A percentile compares a stretch with the other conserved stretches of the same genome.
phyloP scores from a whole-genome alignment of 2,329 filamentous ascomycete species.

The Fusarium domesticum region DNA sequence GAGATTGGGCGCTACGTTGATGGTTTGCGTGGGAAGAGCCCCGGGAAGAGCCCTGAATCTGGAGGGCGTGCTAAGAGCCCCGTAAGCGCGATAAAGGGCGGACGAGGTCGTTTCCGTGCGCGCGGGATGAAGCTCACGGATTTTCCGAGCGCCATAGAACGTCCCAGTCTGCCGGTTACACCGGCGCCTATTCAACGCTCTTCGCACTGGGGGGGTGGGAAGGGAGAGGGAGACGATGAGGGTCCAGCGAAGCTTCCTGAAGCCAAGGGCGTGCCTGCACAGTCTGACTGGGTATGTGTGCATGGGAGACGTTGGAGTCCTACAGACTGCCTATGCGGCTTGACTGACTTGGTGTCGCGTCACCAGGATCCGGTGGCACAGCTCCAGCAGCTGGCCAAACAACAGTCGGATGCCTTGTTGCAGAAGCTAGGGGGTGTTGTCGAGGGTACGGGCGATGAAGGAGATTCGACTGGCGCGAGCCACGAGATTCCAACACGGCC shows the following conservation, averaged over 20 bases:
- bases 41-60: slow-evolving; percentile 34
- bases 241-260: slow-evolving; percentile 62
- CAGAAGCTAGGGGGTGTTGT: slow-evolving; percentile 46
- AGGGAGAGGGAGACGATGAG: slow-evolving; percentile 45
- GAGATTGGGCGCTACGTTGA: slow-evolving; percentile 88
- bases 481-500: slow-evolving; percentile 48
- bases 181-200: slow-evolving; percentile 73
- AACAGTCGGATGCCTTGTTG: slow-evolving; percentile 62
- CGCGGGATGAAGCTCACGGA: slow-evolving; percentile 70
- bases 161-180: slow-evolving; percentile 86
- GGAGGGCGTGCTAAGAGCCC: slow-evolving; percentile 19
- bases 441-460: slow-evolving; percentile 24
- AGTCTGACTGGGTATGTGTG: slow-evolving; percentile 92
- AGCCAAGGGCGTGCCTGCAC: slow-evolving; percentile 80
- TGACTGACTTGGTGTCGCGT: slow-evolving; percentile 51
- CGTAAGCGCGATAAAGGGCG: slow-evolving; percentile 11
- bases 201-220: slow-evolving; percentile 58
- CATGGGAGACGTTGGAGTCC: slow-evolving; percentile 49
- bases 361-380: slow-evolving; percentile 66
- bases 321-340: slow-evolving; percentile 53
- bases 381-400: slow-evolving; percentile 66
- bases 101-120: slow-evolving; percentile 8
- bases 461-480: slow-evolving; percentile 30
- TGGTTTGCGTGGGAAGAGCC: slow-evolving; percentile 61
- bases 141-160: slow-evolving; percentile 78